These are phyloP conservation scores for Globisporangium lucens DNA, from an alignment of 352 stramenopile species.

Conservation along the genomic window DNA sequence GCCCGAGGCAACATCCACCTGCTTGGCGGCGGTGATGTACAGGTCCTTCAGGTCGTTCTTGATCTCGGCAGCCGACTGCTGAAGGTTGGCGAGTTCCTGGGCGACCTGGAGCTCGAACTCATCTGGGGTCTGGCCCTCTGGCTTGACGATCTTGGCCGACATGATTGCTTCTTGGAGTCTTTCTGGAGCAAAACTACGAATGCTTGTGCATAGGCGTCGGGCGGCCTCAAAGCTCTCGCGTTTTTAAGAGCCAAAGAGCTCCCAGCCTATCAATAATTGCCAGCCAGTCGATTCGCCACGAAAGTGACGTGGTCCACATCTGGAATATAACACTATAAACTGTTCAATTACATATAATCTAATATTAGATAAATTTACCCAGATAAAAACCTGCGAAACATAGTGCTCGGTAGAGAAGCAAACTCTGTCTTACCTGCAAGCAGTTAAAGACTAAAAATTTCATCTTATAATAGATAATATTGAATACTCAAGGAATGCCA, in stretches of 20 bases:
- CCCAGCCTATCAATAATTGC: slow-evolving; percentile 3
- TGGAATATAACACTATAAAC: not conserved
- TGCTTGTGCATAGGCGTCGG: not conserved
- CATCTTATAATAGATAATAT: not conserved
- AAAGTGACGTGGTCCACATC: not conserved
- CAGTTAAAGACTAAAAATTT: not conserved
- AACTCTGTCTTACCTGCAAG: not conserved
- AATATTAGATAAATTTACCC: not conserved
- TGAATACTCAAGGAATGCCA: no score
- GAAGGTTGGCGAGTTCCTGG: slow-evolving; percentile 84
- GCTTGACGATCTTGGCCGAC: slow-evolving; percentile 87
- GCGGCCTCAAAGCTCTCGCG: not conserved
- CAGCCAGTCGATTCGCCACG: slow-evolving; percentile 1
- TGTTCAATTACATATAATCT: not conserved
- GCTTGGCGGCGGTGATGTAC: slow-evolving; percentile 99
- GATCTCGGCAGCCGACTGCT: slow-evolving; percentile 95
- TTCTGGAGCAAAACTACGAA: slow-evolving; percentile 55
- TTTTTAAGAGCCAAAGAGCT: not conserved
- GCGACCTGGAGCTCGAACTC: slow-evolving; percentile 89
- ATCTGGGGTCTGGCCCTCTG: slow-evolving; percentile 76
- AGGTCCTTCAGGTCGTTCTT: slow-evolving; percentile 98
- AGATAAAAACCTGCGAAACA: not conserved
- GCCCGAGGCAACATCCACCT: slow-evolving; percentile 94
- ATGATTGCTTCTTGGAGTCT: slow-evolving; percentile 43
- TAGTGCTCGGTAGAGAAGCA: not conserved